Percentiles rank a stretch among this genome's conserved stretches.
These are phyloP conservation scores for Aspergillus sp. DNA, from an alignment of 2,329 filamentous ascomycete species.

Conservation along the genomic window DNA sequence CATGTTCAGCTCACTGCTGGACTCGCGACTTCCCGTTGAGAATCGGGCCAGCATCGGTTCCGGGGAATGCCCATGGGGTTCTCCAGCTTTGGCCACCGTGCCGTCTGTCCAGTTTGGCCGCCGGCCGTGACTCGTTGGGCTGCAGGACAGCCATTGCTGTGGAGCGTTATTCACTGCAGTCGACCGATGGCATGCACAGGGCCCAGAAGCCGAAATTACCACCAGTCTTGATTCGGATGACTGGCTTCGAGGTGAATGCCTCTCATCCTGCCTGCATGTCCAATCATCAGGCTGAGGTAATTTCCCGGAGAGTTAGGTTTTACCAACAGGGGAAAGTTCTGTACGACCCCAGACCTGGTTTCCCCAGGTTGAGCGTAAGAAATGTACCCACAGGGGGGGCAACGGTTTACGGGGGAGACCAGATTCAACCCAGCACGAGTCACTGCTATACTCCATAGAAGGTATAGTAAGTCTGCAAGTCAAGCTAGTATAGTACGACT, in stretches of 20 bases:
- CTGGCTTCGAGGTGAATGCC: neutral
- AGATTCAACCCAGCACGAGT: neutral
- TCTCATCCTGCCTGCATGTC: neutral
- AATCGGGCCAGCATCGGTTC: constrained; percentile 17
- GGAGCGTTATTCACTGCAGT: neutral
- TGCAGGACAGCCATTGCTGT: neutral
- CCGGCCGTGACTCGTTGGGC: neutral
- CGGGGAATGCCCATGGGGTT: constrained; percentile 24
- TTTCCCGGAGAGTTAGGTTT: neutral
- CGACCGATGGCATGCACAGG: neutral
- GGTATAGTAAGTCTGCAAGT: too few relatives aligned
- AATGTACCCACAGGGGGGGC: neutral
- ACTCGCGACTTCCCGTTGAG: neutral
- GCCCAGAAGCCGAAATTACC: neutral
- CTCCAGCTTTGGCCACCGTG: neutral
- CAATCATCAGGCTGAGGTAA: neutral
- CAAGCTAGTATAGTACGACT: too few relatives aligned
- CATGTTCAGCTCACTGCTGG: neutral
- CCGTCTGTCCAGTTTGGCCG: neutral
- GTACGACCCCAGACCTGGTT: neutral
- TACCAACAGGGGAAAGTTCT: neutral
- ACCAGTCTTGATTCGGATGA: neutral
- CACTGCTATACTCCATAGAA: neutral
- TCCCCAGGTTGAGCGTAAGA: neutral
- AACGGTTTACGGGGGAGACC: neutral